Evolutionary conservation across 352 stramenopile species (phyloP).

Genomic region (Phytophthora pistaciae): DNA sequence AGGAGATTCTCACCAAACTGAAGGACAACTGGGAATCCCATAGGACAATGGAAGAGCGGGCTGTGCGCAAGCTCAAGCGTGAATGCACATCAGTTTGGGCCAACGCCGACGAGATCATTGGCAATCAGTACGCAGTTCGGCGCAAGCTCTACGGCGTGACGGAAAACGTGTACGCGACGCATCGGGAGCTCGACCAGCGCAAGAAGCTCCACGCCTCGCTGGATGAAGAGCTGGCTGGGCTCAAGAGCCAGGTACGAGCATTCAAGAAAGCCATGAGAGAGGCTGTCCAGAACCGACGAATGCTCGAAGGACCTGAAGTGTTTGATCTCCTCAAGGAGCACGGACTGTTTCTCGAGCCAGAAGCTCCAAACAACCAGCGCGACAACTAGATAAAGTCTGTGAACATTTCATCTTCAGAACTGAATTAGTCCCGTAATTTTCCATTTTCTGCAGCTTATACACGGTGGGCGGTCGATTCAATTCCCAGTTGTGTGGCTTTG

Average conservation of each 20-base stretch:
- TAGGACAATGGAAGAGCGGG: slow-evolving; percentile 51
- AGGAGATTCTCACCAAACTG: slow-evolving; percentile 48
- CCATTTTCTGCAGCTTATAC: slow-evolving; percentile 18
- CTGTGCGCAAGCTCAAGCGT: slow-evolving; percentile 54
- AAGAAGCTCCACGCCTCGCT: slow-evolving; percentile 46
- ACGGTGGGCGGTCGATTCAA: slow-evolving; percentile 3
- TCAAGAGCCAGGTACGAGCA: slow-evolving; percentile 39
- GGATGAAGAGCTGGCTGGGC: slow-evolving; percentile 38
- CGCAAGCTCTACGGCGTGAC: slow-evolving; percentile 73
- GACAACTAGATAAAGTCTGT: slow-evolving; percentile 10
- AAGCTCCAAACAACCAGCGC: slow-evolving; percentile 42
- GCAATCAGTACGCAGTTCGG: slow-evolving; percentile 49
- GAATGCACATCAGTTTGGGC: slow-evolving; percentile 44
- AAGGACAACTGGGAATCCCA: slow-evolving; percentile 63
- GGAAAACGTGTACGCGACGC: slow-evolving; percentile 75
- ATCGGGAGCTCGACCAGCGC: slow-evolving; percentile 49
- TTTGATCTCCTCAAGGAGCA: slow-evolving; percentile 57
- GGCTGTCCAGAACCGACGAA: slow-evolving; percentile 45
- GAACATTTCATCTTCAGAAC: slow-evolving; percentile 3
- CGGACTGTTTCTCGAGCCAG: slow-evolving; percentile 37
- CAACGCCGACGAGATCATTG: slow-evolving; percentile 49
- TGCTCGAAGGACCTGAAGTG: slow-evolving; percentile 68
- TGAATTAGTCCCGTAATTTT: background rate
- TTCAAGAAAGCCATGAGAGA: slow-evolving; percentile 58
- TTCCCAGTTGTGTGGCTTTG: background rate